phyloP scores from a whole-genome alignment of 1,139 yeast species.

The Suhomyces atakaporum region DNA sequence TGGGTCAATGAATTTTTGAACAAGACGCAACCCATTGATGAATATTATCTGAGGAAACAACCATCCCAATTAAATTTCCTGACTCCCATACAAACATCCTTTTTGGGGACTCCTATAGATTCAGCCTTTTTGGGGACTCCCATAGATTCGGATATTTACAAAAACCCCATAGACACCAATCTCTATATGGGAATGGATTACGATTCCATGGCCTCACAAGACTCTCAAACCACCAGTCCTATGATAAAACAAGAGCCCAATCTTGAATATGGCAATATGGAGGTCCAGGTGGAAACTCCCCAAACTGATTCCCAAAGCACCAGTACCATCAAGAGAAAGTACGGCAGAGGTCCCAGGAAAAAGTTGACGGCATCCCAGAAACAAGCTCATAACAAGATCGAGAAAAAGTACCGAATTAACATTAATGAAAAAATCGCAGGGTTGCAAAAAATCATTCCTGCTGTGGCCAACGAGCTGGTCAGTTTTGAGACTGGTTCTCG shows the following conservation, averaged over 20 bases:
- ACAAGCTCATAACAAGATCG: conserved; percentile 71
- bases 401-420: conserved; percentile 69
- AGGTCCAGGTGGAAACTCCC: background rate
- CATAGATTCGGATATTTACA: no score
- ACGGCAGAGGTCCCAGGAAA: conserved; percentile 57
- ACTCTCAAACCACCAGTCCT: conserved; percentile 4
- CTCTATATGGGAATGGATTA: background rate
- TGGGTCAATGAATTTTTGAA: conserved; percentile 27
- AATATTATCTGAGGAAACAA: background rate
- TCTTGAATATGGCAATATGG: background rate
- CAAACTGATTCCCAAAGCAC: background rate
- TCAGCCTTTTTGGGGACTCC: no score
- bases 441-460: conserved; percentile 63
- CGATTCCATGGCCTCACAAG: conserved; percentile 1
- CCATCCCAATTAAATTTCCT: no score
- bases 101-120: no score
- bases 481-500: conserved; percentile 22
- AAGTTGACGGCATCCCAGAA: conserved; percentile 62
- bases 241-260: conserved; percentile 5
- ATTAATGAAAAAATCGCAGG: conserved; percentile 73
- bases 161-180: background rate
- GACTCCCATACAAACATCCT: no score
- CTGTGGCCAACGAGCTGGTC: conserved; percentile 59
- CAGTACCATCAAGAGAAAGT: conserved; percentile 21
- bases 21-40: conserved; percentile 1